These are phyloP conservation scores for Fallopia convolvulus DNA, from an alignment of 148 eudicot genomes.

Conservation along the genomic window DNA sequence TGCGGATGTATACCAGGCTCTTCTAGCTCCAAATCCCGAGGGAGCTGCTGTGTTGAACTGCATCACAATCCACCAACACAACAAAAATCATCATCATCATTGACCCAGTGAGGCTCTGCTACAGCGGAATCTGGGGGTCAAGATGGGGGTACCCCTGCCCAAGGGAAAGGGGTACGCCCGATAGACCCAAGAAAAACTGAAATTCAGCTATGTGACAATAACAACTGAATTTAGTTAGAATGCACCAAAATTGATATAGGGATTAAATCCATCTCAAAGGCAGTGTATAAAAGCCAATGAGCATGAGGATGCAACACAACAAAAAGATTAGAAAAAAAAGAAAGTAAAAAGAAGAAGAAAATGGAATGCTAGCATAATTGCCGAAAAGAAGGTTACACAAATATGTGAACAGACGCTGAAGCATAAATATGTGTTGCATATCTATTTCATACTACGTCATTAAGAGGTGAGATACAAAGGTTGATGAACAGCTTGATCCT, in stretches of 20 bases:
- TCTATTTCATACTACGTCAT: neutral
- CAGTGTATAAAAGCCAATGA: too few relatives aligned
- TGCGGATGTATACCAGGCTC: conserved; percentile 33
- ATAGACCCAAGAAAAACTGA: too few relatives aligned
- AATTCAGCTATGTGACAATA: too few relatives aligned
- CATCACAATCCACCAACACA: neutral
- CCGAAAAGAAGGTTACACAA: neutral
- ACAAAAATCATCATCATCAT: too few relatives aligned
- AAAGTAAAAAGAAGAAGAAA: neutral
- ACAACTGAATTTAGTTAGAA: too few relatives aligned
- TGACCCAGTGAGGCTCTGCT: too few relatives aligned
- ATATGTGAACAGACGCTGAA: neutral
- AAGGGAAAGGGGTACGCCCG: too few relatives aligned
- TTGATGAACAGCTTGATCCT: neutral
- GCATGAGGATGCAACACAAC: too few relatives aligned
- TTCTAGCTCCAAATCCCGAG: conserved; percentile 41
- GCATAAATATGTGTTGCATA: neutral
- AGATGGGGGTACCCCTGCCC: too few relatives aligned
- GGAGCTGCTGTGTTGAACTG: conserved; percentile 41
- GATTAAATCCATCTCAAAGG: too few relatives aligned
- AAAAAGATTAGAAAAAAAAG: conserved; percentile 3
- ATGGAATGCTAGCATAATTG: neutral
- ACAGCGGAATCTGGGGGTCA: too few relatives aligned
- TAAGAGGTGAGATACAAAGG: neutral
- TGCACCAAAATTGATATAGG: too few relatives aligned